Evolutionary conservation across 495 filamentous ascomycete genomes (phyloP).

Genomic region (Aspergillus coremiiformis): DNA sequence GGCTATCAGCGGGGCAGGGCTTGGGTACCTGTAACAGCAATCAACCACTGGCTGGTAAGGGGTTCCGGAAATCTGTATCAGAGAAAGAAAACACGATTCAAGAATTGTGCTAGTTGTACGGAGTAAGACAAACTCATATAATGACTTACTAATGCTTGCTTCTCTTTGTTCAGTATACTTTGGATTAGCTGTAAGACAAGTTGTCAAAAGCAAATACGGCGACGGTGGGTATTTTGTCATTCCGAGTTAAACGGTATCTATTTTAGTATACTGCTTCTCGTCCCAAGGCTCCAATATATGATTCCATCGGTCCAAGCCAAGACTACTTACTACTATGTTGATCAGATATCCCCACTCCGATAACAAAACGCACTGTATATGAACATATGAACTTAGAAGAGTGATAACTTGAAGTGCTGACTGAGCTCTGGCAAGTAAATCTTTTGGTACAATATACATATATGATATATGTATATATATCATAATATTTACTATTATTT

Average conservation of each 20-base stretch:
- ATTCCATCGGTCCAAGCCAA: background rate
- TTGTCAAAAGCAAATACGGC: background rate
- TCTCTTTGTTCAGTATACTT: no score
- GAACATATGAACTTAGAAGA: background rate
- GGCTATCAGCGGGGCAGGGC: conserved; percentile 51
- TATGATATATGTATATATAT: no score
- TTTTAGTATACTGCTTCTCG: no score
- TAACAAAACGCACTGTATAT: no score
- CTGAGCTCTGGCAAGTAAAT: conserved; percentile 2
- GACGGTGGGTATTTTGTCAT: background rate
- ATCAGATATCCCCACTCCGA: no score
- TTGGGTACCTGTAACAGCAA: conserved; percentile 38
- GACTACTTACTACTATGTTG: no score
- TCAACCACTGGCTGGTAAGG: background rate
- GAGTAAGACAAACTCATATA: no score
- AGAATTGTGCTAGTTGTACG: no score
- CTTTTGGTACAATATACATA: conserved; percentile 3
- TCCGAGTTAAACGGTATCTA: background rate
- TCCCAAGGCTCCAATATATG: background rate
- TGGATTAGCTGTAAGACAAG: background rate
- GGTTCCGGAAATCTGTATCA: background rate
- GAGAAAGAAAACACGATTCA: background rate
- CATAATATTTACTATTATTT: no score
- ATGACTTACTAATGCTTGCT: background rate
- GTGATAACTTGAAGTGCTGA: background rate